Percentiles rank a stretch among this genome's conserved stretches.
Conservation (phyloP, 306 rosid species). For the Cicer arietinum region DNA sequence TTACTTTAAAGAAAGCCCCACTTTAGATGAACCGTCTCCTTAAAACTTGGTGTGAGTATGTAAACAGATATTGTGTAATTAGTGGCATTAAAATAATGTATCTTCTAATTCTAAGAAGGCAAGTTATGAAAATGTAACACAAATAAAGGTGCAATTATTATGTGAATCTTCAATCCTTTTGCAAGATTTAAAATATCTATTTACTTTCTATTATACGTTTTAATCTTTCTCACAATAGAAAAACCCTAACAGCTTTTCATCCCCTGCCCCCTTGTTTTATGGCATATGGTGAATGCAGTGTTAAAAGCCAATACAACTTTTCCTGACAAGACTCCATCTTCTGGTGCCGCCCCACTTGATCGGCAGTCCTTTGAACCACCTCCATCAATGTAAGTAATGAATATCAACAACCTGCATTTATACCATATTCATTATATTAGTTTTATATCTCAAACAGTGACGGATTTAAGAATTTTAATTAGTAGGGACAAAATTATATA, state of each 20-base stretch:
- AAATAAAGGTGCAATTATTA: not conserved
- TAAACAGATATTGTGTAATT: no score
- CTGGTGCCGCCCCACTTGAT: slow-evolving; percentile 71
- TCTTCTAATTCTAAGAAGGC: not conserved
- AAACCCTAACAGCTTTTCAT: slow-evolving; percentile 23
- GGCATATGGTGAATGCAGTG: slow-evolving; percentile 59
- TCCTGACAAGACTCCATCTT: slow-evolving; percentile 68
- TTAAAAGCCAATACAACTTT: slow-evolving; percentile 74
- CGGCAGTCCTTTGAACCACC: slow-evolving; percentile 77
- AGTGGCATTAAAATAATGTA: no score
- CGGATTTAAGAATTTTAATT: no score
- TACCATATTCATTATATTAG: slow-evolving; percentile 1
- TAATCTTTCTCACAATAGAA: slow-evolving; percentile 12
- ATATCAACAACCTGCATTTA: slow-evolving; percentile 29
- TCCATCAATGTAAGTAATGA: slow-evolving; percentile 73
- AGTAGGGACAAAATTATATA: no score
- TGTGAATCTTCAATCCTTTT: not conserved
- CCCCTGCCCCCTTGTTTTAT: slow-evolving; percentile 8
- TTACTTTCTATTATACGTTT: not conserved
- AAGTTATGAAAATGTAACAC: not conserved
- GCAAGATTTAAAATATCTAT: slow-evolving; percentile 9
- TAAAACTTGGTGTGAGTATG: not conserved
- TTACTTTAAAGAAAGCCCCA: not conserved
- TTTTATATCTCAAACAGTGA: slow-evolving; percentile 33
- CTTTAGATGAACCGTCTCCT: not conserved